Base-by-base conservation (phyloP, 2,329 filamentous ascomycete species). In the Leptographium radiaticola region DNA sequence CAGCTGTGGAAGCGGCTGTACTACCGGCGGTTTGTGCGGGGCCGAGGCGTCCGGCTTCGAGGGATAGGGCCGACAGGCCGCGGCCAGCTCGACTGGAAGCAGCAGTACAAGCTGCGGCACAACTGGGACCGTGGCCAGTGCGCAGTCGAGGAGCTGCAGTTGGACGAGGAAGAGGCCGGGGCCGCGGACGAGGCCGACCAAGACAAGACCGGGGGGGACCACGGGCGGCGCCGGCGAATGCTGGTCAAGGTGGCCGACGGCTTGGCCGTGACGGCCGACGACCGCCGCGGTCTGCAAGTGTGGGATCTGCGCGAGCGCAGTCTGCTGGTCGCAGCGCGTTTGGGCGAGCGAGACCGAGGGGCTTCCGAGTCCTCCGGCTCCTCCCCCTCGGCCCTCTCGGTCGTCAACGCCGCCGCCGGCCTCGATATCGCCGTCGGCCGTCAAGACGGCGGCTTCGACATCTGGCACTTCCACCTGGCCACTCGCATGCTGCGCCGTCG, bases 1-100 rank as follows among this genome's bases (percentile, higher is more conserved):
- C 89, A 96, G 65, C 72, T 97, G 54, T 98, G 93, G 93, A 93
- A 91, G 66, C 77, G 79, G 15, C 80, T 89, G 50, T 98, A 95
- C 69, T 95, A 94, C 69, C 76, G 81, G 31, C 83, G 86, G 58
- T 97, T 95, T 68, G 87, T 96, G 34, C 77, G 87, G 25, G 25
- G 25, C 25, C 25, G 25, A 25, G 25, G 39, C 89, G 89, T 42
- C 81, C 89, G 63, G 86, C 86, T 39, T 77, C 86, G 60, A 81
- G 86, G 55, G 82, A 91, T 54, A 86, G 87, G 0, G 84, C 85
- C 5, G 25, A 2, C 25, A 5, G 25, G 25, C 25, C 25, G 25
- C 25, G 25, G 25, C 5, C 16, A 79, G 9, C 74, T 85, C 25
- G 80, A 93, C 63, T 96, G 90, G 90, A 95, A 94, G 71, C 78